Evolutionary conservation across 148 eudicot species (phyloP).

Genomic region (Rhododendron mucronatum): DNA sequence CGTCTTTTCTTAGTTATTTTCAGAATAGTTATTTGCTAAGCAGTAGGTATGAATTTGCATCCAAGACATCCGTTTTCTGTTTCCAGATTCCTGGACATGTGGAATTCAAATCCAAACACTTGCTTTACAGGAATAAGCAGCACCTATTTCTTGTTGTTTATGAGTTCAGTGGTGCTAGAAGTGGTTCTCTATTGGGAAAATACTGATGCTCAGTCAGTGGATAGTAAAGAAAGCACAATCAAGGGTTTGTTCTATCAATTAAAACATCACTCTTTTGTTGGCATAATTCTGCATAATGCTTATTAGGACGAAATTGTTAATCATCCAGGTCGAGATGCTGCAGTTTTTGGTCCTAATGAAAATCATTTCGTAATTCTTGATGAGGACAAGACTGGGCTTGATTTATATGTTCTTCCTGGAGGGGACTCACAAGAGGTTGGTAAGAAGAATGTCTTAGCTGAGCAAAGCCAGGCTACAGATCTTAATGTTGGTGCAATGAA

Average conservation of each 20-base stretch:
- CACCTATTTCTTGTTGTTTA: constrained; percentile 74
- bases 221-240: constrained; percentile 67
- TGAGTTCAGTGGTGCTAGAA: constrained; percentile 74
- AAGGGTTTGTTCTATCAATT: constrained; percentile 46
- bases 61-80: constrained; percentile 19
- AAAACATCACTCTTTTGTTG: constrained; percentile 7
- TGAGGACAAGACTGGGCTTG: constrained; percentile 78
- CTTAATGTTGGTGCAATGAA: constrained; percentile 50
- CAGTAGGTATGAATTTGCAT: constrained; percentile 2
- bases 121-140: constrained; percentile 79
- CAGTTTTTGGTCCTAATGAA: constrained; percentile 80
- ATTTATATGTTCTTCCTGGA: constrained; percentile 78
- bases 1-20: constrained; percentile 1
- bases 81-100: constrained; percentile 76
- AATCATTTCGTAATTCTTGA: constrained; percentile 91
- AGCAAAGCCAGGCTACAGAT: constrained; percentile 57
- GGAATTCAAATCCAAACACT: constrained; percentile 62
- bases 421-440: constrained; percentile 52
- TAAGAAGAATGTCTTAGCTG: constrained; percentile 53
- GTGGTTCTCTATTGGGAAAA: constrained; percentile 88
- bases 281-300: neutral
- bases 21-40: neutral
- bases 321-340: constrained; percentile 81
- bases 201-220: constrained; percentile 57
- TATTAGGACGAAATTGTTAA: neutral